Evolutionary conservation across 202 grass and related monocot species (phyloP), one percentile per base, ranked within the genome.

Genomic region (Eragrostis tef): DNA sequence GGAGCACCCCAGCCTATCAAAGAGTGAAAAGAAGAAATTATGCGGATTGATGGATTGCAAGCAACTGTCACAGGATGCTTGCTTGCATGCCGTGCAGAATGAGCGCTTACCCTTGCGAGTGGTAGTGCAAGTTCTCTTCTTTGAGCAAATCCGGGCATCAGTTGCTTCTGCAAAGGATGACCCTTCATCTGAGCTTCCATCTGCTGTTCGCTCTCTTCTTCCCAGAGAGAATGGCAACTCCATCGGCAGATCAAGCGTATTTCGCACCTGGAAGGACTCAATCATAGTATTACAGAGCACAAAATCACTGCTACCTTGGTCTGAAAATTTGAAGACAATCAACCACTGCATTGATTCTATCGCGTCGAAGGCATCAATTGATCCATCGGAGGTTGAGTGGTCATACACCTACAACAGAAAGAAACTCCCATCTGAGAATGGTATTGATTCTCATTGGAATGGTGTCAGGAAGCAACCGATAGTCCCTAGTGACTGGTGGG

Each of bases 401-500:
- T 92, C 93, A 26, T 99, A 99, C 71, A 99, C 93, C 53, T 99
- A 99, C 81, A 99, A 96, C 79, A 88, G 89, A 87, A 99, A 89
- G 81, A 99, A 97, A 78, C 83, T 94, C 41, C 83, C 81, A 72
- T 90, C 91, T 43, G 93, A 93, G 76, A 99, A 92, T 73, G 93
- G 89, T 51, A 72, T 92, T 3, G 87, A 94, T 44, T 67, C 81
- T 6, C 87, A 87, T 79, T 99, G 97, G 97, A 97, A 99, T 70
- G 93, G 91, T 50, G 81, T 99, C 46, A 99, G 84, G 56, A 97
- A 89, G 79, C 93, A 96, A 71, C 79, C 73, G 15, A 82, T 75
- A 15, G 93, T 99, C 1, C 91, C 97, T 51, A 88, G 74, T 14
- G 97, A 99, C 90, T 99, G 97, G 97, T 99, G 97, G 97, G 93